These are phyloP conservation scores for Eucalyptus pauciflora DNA, from an alignment of 345 rosid species.

Conservation along the genomic window DNA sequence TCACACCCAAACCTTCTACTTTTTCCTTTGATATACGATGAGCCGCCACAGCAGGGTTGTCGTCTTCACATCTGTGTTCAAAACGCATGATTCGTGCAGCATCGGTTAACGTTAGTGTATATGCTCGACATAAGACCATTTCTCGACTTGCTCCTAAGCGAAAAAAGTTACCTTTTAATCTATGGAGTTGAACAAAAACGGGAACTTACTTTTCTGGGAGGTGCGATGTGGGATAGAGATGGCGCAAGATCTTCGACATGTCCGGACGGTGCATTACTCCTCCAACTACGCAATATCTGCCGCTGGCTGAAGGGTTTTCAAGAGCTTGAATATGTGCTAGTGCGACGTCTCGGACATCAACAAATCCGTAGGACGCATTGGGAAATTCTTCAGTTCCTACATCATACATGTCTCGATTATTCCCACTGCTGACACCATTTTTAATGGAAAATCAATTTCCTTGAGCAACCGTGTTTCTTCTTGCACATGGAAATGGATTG, in stretches of 20 bases:
- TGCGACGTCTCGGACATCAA: conserved; percentile 48
- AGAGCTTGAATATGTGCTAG: conserved; percentile 43
- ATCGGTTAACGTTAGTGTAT: neutral
- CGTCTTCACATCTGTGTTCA: conserved; percentile 12
- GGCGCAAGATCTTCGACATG: neutral
- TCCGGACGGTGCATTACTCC: neutral
- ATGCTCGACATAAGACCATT: neutral
- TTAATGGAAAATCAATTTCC: neutral
- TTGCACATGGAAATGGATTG: neutral
- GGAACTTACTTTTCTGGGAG: conserved; percentile 10
- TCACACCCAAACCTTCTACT: too few relatives aligned
- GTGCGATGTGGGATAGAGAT: conserved; percentile 6
- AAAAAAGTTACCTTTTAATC: neutral
- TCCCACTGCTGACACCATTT: neutral
- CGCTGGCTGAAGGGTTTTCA: conserved; percentile 28
- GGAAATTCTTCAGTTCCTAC: conserved; percentile 6
- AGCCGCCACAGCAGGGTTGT: neutral
- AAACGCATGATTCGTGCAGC: neutral
- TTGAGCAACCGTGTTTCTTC: neutral
- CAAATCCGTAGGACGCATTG: conserved; percentile 7
- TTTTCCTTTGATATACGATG: too few relatives aligned
- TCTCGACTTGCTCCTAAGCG: neutral
- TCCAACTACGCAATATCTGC: conserved; percentile 25
- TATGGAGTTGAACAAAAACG: neutral
- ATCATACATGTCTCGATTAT: neutral